phyloP scores from a whole-genome alignment of 2,329 filamentous ascomycete species.

The Penicillium griseofulvum region DNA sequence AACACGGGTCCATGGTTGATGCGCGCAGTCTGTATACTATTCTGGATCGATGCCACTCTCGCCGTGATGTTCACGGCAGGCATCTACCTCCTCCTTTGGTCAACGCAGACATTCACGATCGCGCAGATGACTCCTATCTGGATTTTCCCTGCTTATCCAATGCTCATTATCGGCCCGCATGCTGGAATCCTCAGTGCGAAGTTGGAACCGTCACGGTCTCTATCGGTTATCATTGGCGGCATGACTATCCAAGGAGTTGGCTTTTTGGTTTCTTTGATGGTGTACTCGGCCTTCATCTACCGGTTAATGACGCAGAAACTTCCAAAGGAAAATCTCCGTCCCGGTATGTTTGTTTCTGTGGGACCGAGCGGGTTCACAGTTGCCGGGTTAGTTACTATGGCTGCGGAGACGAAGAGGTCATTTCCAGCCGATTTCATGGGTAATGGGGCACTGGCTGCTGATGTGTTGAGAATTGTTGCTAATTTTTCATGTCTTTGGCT shows the following conservation, averaged over 20 bases:
- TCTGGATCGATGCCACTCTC: slow-evolving; percentile 70
- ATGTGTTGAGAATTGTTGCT: slow-evolving; percentile 54
- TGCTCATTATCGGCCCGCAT: slow-evolving; percentile 73
- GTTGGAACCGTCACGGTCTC: slow-evolving; percentile 43
- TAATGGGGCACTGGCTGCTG: slow-evolving; percentile 53
- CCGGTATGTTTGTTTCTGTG: slow-evolving; percentile 82
- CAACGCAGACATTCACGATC: slow-evolving; percentile 66
- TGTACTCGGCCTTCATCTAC: slow-evolving; percentile 80
- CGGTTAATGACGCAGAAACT: slow-evolving; percentile 85
- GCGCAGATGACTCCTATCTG: slow-evolving; percentile 83
- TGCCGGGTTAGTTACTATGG: slow-evolving; percentile 60
- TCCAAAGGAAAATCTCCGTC: slow-evolving; percentile 70
- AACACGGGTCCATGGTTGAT: slow-evolving; percentile 62
- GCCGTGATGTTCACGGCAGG: slow-evolving; percentile 66
- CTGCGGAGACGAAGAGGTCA: slow-evolving; percentile 47
- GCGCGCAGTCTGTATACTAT: slow-evolving; percentile 62
- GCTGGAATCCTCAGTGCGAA: slow-evolving; percentile 58
- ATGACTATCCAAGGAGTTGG: slow-evolving; percentile 63
- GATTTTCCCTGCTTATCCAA: slow-evolving; percentile 83
- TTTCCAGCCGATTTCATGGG: slow-evolving; percentile 58
- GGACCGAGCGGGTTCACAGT: slow-evolving; percentile 72
- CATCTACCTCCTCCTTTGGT: slow-evolving; percentile 72
- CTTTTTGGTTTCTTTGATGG: slow-evolving; percentile 69
- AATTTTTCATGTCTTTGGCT: slow-evolving; percentile 73
- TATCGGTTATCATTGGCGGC: slow-evolving; percentile 59